Evolutionary conservation across 495 filamentous ascomycete species (phyloP).

Genomic region (Copromyces sp.): DNA sequence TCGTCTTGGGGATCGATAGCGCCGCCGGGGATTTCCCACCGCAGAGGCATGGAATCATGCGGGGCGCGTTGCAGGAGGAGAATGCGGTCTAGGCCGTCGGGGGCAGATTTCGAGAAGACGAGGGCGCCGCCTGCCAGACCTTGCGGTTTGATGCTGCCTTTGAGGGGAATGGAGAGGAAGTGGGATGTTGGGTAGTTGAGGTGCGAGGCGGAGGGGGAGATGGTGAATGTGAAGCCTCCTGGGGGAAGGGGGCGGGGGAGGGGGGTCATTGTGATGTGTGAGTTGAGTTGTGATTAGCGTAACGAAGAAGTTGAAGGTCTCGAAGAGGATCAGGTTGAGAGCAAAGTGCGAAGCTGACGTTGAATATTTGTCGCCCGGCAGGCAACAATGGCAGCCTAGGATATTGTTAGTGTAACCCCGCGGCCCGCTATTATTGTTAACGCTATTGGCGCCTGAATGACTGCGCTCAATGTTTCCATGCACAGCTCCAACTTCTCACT

Average conservation of each 20-base stretch:
- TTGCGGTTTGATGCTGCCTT: slow-evolving; percentile 1
- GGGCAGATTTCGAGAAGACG: slow-evolving; percentile 22
- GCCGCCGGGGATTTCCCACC: slow-evolving; percentile 50
- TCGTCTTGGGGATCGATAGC: slow-evolving; percentile 38
- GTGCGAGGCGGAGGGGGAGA: slow-evolving; percentile 8
- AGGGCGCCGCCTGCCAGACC: slow-evolving; percentile 25
- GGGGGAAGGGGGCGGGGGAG: slow-evolving; percentile 6
- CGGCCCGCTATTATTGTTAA: not conserved
- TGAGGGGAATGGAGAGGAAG: slow-evolving; percentile 13
- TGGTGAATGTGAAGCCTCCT: slow-evolving; percentile 19
- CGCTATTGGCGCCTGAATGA: not conserved
- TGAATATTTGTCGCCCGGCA: not conserved
- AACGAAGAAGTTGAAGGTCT: too few species aligned
- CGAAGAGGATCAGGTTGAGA: too few species aligned
- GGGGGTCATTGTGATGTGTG: not conserved
- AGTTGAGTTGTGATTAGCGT: too few species aligned
- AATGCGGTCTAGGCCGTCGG: slow-evolving; percentile 15
- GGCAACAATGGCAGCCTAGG: not conserved
- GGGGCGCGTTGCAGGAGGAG: slow-evolving; percentile 44
- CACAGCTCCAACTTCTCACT: not conserved
- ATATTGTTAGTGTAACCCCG: not conserved
- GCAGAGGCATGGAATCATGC: slow-evolving; percentile 37
- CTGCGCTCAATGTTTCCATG: not conserved
- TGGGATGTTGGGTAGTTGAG: slow-evolving; percentile 16
- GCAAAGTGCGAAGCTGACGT: too few species aligned